Evolutionary conservation across 495 filamentous ascomycete genomes (phyloP), one percentile per base, ranked within the genome.

Genomic region (Aspergillus taichungensis): DNA sequence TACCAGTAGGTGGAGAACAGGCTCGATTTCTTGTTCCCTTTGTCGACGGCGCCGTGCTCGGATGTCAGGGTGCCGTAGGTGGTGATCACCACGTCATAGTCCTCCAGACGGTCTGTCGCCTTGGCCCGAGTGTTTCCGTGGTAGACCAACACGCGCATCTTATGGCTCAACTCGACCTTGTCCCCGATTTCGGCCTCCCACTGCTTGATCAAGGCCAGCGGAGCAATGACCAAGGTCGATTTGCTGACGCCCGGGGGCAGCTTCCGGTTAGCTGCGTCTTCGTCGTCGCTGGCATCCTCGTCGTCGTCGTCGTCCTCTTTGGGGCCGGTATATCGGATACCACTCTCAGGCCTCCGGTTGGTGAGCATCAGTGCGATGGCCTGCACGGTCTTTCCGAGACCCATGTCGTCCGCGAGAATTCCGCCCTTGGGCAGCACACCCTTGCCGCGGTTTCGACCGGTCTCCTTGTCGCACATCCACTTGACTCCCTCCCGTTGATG

Each of bases 21-120:
- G 8, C 90, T 91, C 34, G 82, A 75, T 51, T 89, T 84, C 13
- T 81, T 67, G 33, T 66, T 71, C 34, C 62, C 70, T 48, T 77
- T 75, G 14, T 78, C 78, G 30, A 80, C 78, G 46, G 77, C 78
- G 3, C 77, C 82, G 48, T 88, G 80, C 51, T 98, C 92, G 3
- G 92, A 95, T 10, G 90, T 87, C 3, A 98, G 69, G 34, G 91
- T 91, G 50, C 95, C 87, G 53, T 96, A 98, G 1, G 92, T 98
- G 0, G 92, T 97, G 53, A 98, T 94, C 34, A 98, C 94, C 5
- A 98, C 87, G 60, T 98, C 92, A 56, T 94, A 95, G 42, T 77
- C 76, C 53, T 81, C 82, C 30, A 98, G 69, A 13, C 85, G 80
- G 37, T 76, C 70, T 48, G 78, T 77, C 3, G 79, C 71, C 55